Base-by-base conservation (phyloP, 2,329 filamentous ascomycete species). In the Dendryphion nanum region DNA sequence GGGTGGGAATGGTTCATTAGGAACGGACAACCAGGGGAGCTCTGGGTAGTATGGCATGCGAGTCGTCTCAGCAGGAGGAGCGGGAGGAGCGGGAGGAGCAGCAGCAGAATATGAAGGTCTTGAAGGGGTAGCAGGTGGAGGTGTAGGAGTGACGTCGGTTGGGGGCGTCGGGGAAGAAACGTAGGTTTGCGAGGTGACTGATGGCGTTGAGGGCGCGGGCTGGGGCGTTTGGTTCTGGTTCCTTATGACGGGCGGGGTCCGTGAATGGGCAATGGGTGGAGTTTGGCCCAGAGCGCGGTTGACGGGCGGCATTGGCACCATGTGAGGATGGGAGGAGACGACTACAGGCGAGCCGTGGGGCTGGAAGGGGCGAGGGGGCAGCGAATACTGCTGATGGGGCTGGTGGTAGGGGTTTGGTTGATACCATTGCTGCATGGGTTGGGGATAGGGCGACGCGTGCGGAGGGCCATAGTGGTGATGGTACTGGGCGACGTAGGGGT, bases 11-110 rank as follows among this genome's bases (percentile, higher is more conserved):
- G 71, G 63, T 20, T 63, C 64, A 15, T 76, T 73, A 13, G 75
- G 71, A 18, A 75, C 71, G 10, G 79, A 83, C 21, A 79, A 70
- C 79, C 79, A 83, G 8, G 80, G 80, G 15, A 83, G 63, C 10
- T 70, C 67, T 41, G 77, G 72, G 43, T 71, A 69, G 55, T 72
- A 79, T 2, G 74, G 73, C 55, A 67, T 70, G 35, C 52, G 52
- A 6, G 50, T 46, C 6, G 54, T 45, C 17, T 52, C 52, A 30
- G 55, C 55, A 13, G 54, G 51, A 4, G 40, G 42, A 18, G 41
- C 40, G 7, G 49, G 32, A n/a, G 51, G 45, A 13, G 47, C 43
- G 7, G 42, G 20, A 21, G 42, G 44, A 8, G 31, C 37, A n/a
- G 50, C 41, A n/a, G 23, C 3, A n/a, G 23, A 26, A 44, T 53